A percentile compares a stretch with the other conserved stretches of the same genome.
These are phyloP conservation scores for Thozetella sp. DNA, from an alignment of 495 filamentous ascomycete species.

Conservation along the genomic window DNA sequence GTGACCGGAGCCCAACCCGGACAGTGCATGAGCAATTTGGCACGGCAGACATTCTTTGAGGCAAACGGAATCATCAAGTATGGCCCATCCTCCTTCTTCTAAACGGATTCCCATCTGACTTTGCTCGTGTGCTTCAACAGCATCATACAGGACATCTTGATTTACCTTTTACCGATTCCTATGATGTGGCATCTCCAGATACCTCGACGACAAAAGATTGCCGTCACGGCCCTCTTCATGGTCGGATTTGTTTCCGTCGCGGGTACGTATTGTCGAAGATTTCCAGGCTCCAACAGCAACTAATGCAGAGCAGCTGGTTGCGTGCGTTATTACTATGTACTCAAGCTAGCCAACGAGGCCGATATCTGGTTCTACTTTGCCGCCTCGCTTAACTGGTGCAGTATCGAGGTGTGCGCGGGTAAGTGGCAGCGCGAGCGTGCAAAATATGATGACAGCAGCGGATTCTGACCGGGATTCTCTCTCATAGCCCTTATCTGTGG, in stretches of 20 bases:
- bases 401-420: slow-evolving; percentile 5
- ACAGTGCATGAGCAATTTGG: slow-evolving; percentile 6
- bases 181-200: slow-evolving; percentile 22
- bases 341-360: slow-evolving; percentile 10
- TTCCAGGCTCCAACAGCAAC: too few relatives aligned
- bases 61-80: slow-evolving; percentile 27
- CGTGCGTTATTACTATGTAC: slow-evolving; percentile 5
- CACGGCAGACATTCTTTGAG: slow-evolving; percentile 9
- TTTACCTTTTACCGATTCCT: slow-evolving; percentile 21
- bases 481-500: slow-evolving; percentile 4
- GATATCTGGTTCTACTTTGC: slow-evolving; percentile 16
- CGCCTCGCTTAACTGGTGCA: slow-evolving; percentile 7
- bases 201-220: slow-evolving; percentile 17
- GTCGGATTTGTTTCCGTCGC: background rate
- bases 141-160: slow-evolving; percentile 41
- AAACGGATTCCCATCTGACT: background rate
- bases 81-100: background rate
- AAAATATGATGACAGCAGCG: too few relatives aligned
- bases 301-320: slow-evolving; percentile 20
- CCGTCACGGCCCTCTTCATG: slow-evolving; percentile 1
- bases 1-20: background rate
- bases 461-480: too few relatives aligned
- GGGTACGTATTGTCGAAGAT: too few relatives aligned
- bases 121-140: background rate
- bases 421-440: background rate